These are phyloP conservation scores for Trapa bicornis DNA, from an alignment of 345 rosid species.

Conservation along the genomic window DNA sequence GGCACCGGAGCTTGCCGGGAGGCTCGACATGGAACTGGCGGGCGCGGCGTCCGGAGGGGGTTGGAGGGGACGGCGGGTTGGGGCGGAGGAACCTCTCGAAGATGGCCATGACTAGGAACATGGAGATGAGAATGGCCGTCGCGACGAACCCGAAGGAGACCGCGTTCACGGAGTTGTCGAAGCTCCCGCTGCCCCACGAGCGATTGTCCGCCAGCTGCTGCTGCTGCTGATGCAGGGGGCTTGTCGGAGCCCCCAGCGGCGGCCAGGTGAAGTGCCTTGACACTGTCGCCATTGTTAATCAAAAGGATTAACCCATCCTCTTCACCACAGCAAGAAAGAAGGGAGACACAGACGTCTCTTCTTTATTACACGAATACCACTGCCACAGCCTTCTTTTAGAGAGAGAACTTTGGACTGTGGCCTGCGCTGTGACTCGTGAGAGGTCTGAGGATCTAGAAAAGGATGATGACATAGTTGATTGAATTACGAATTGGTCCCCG, in stretches of 20 bases:
- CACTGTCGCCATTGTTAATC: conserved; percentile 1
- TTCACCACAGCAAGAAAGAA: background rate
- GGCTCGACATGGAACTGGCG: conserved; percentile 44
- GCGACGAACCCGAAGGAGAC: conserved; percentile 95
- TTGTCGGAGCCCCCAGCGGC: conserved; percentile 61
- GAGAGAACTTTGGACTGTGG: background rate
- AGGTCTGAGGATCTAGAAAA: background rate
- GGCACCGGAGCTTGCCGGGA: conserved; percentile 48
- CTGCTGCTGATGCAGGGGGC: conserved; percentile 9
- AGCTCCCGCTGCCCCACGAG: conserved; percentile 27
- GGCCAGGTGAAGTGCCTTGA: conserved; percentile 27
- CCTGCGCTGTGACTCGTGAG: background rate
- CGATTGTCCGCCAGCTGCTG: conserved; percentile 29
- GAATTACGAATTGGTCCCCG: background rate
- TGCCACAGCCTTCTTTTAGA: background rate
- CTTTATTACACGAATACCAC: background rate
- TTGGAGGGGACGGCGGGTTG: background rate
- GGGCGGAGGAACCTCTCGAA: conserved; percentile 66
- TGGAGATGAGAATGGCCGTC: conserved; percentile 89
- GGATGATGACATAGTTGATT: background rate
- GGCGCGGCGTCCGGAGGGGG: conserved; percentile 22
- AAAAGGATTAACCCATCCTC: background rate
- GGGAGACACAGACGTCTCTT: background rate
- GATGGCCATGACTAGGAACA: conserved; percentile 94
- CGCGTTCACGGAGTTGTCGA: conserved; percentile 70